phyloP scores from a whole-genome alignment of 805 yeast species.

The Blastobotrys americana region DNA sequence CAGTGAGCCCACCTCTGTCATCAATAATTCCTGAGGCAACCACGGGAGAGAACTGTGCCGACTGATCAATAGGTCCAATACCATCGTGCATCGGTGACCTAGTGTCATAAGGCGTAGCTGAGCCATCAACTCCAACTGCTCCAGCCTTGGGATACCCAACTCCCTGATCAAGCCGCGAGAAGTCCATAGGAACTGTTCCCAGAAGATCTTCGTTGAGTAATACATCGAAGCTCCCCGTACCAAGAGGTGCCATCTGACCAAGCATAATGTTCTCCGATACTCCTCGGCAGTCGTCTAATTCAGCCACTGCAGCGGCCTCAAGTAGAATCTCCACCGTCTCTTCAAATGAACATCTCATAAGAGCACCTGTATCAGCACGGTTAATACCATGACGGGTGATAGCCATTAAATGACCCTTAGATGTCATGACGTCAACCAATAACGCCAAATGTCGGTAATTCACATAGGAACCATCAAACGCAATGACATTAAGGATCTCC shows the following conservation, averaged over 20 bases:
- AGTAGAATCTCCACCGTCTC: slow-evolving; percentile 96
- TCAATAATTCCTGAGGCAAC: slow-evolving; percentile 77
- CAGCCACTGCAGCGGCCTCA: slow-evolving; percentile 98
- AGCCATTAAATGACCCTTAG: slow-evolving; percentile 97
- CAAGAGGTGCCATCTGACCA: slow-evolving; percentile 98
- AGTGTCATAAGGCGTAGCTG: slow-evolving; percentile 84
- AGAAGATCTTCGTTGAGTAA: slow-evolving; percentile 87
- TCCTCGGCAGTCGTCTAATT: slow-evolving; percentile 96
- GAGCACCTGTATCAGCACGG: slow-evolving; percentile 97
- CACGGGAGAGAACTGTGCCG: slow-evolving; percentile 77
- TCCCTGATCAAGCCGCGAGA: slow-evolving; percentile 34
- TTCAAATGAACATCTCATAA: slow-evolving; percentile 98
- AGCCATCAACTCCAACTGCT: slow-evolving; percentile 73
- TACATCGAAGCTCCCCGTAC: slow-evolving; percentile 96
- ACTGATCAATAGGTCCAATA: slow-evolving; percentile 47
- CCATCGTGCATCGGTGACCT: slow-evolving; percentile 42
- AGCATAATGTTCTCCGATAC: slow-evolving; percentile 95
- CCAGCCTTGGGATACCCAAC: slow-evolving; percentile 36
- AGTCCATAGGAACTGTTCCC: slow-evolving; percentile 51
- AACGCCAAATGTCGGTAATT: slow-evolving; percentile 98
- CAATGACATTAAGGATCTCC: slow-evolving; percentile 94
- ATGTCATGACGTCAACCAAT: slow-evolving; percentile 96
- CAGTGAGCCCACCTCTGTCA: slow-evolving; percentile 80
- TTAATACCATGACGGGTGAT: slow-evolving; percentile 99
- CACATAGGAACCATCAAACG: slow-evolving; percentile 99